These are phyloP conservation scores for Tinospora cordifolia DNA, from an alignment of 164 flowering plant genomes.

Conservation along the genomic window DNA sequence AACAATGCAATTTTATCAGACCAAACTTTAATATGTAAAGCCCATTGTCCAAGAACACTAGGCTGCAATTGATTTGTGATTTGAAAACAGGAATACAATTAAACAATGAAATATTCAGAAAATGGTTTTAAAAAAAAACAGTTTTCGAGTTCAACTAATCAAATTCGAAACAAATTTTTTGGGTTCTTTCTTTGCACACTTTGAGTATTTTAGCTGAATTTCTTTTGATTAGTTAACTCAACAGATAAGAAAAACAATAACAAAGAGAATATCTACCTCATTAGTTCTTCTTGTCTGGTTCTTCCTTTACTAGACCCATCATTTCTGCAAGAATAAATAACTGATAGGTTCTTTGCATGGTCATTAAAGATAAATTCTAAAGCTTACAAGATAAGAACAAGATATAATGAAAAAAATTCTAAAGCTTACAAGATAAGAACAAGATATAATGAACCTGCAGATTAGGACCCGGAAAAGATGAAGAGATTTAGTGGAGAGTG, in stretches of 20 bases:
- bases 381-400: not conserved
- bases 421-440: not conserved
- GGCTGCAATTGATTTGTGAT: too few relatives aligned
- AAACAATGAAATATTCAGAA: too few relatives aligned
- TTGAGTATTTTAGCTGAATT: too few relatives aligned
- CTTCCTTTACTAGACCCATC: slow-evolving; percentile 25
- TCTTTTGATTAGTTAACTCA: not conserved
- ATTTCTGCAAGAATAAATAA: slow-evolving; percentile 32
- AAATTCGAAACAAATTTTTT: too few relatives aligned
- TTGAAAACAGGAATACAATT: too few relatives aligned
- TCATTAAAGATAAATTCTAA: not conserved
- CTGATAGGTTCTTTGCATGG: not conserved
- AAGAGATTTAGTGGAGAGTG: slow-evolving; percentile 74
- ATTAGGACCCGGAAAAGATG: slow-evolving; percentile 50
- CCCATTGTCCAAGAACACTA: too few relatives aligned
- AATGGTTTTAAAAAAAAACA: too few relatives aligned
- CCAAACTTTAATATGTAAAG: not conserved
- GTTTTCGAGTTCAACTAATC: too few relatives aligned
- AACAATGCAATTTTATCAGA: not conserved
- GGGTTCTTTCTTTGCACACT: too few relatives aligned
- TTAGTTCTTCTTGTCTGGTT: slow-evolving; percentile 48
- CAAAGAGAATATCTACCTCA: slow-evolving; percentile 39
- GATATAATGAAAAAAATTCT: slow-evolving; percentile 20
- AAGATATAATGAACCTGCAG: slow-evolving; percentile 45
- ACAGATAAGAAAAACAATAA: not conserved